Evolutionary conservation across 140 eudicot species (phyloP), one percentile per base, ranked within the genome.

Genomic region (Flaveria floridana): DNA sequence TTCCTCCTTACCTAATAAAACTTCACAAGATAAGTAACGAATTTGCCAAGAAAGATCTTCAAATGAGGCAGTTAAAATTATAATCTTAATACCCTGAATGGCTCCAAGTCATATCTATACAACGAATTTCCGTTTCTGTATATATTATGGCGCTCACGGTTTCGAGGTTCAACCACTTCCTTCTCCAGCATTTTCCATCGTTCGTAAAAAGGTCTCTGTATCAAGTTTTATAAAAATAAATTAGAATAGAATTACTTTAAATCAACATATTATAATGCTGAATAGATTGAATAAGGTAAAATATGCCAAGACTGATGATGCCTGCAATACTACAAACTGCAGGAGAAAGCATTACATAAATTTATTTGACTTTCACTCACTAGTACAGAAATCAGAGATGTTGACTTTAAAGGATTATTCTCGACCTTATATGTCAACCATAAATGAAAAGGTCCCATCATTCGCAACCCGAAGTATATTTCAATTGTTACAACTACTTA

Each of bases 121-220:
- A 83, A 71, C 15, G 92, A 90, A 67, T 87, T 83, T 74, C 84
- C 82, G 65, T 83, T 74, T 71, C 65, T 81, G 58, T 75, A 86
- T 30, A 86, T 83, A 44, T 77, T 75, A 28, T 82, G 85, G 39
- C 99, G 91, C 74, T 95, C 99, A 65, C 75, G 62, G 78, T 95
- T 95, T 73, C 99, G 81, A 56, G 96, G 96, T 67, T 91, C 97
- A 65, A 95, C 87, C 62, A 95, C 92, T 86, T 95, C 99, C 82
- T 83, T 95, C 88, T 95, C 99, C 48, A 95, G 85, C 99, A 95
- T 88, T 79, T 83, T 95, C 97, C 97, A 95, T 21, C 99, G 89
- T 83, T 95, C 99, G 73, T 86, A 80, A 50, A 95, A 95, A 21
- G 99, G 99, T 42, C 92, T 82, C 97, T 91, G 95, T 82, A 85